These are phyloP conservation scores for Aspergillus chevalieri DNA, from an alignment of 2,329 filamentous ascomycete genomes.

Conservation along the genomic window DNA sequence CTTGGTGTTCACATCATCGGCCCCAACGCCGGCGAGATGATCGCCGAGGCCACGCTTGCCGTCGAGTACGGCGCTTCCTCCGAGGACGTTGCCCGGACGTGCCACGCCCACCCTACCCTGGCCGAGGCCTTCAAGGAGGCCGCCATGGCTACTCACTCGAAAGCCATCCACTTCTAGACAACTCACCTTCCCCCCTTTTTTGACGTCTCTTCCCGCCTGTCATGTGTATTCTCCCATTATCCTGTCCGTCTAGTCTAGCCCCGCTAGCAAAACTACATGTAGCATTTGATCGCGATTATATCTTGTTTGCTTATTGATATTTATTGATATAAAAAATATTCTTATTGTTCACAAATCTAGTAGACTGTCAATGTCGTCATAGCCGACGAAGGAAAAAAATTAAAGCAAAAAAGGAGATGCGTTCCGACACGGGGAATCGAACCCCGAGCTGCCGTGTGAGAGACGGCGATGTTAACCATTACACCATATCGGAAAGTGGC, in stretches of 20 bases:
- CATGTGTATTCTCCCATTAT: conserved; percentile 11
- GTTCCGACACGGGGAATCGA: conserved; percentile 6
- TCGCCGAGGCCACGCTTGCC: conserved; percentile 90
- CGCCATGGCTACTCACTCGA: conserved; percentile 92
- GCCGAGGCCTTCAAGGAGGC: conserved; percentile 99
- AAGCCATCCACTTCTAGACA: conserved; percentile 86
- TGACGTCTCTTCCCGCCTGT: conserved; percentile 4
- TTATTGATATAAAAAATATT: conserved; percentile 13
- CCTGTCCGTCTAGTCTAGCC: conserved; percentile 26
- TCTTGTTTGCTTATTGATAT: conserved; percentile 19
- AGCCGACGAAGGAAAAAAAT: background rate
- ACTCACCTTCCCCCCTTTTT: background rate
- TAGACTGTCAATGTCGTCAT: background rate
- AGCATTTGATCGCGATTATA: conserved; percentile 31
- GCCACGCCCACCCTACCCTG: conserved; percentile 92
- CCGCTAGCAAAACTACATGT: conserved; percentile 31
- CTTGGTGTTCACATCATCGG: conserved; percentile 96
- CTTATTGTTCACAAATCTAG: background rate
- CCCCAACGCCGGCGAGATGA: conserved; percentile 96
- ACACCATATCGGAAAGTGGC: background rate
- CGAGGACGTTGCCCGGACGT: conserved; percentile 91
- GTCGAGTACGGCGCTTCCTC: conserved; percentile 93
- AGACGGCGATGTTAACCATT: conserved; percentile 6
- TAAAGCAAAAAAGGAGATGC: background rate
- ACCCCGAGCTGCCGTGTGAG: conserved; percentile 5